phyloP scores from a whole-genome alignment of 208 protist species.

The Vickermania spadyakhi region DNA sequence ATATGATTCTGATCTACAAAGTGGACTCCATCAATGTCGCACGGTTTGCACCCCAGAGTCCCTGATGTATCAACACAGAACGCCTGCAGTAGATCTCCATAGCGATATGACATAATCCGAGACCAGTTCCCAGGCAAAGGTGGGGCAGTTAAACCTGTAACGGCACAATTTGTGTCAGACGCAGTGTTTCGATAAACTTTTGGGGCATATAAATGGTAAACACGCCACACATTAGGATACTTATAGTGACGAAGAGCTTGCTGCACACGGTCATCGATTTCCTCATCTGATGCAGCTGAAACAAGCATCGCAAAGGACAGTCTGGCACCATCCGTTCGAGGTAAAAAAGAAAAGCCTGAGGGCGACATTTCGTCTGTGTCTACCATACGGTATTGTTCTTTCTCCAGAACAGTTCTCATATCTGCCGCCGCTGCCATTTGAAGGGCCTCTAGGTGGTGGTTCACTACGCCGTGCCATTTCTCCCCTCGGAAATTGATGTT shows the following conservation, averaged over 20 bases:
- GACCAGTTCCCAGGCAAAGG: background rate
- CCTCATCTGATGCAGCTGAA: no score
- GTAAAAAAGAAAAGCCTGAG: no score
- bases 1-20: background rate
- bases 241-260: background rate
- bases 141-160: background rate
- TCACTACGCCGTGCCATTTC: background rate
- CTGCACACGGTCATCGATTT: no score
- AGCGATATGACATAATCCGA: background rate
- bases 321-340: no score
- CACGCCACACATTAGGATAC: background rate
- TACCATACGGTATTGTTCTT: no score
- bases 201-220: background rate
- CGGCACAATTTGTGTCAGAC: background rate
- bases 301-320: no score
- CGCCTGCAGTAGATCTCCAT: background rate
- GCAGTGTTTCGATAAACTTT: no score
- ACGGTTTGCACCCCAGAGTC: background rate
- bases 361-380: no score
- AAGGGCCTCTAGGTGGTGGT: background rate
- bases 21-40: background rate
- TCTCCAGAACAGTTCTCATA: background rate
- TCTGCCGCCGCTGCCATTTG: background rate
- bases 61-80: background rate
- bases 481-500: background rate